phyloP scores from a whole-genome alignment of 2,329 filamentous ascomycete species.

The Leptographium procerum region DNA sequence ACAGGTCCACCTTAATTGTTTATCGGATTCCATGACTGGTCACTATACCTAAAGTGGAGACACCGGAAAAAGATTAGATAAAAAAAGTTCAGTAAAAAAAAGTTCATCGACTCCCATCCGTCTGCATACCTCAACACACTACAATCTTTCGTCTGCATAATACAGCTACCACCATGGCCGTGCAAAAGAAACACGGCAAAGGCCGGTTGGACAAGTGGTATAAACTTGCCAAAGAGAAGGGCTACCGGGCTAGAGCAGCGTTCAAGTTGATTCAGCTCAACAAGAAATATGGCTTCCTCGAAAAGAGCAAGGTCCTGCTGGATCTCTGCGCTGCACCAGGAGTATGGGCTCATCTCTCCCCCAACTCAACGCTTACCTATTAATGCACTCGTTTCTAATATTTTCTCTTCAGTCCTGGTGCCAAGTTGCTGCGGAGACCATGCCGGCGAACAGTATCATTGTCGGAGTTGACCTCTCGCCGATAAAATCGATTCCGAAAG shows the following conservation, averaged over 20 bases:
- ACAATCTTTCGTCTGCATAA: neutral
- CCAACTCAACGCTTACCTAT: neutral
- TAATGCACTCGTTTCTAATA: constrained; percentile 16
- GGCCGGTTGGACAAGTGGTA: constrained; percentile 99
- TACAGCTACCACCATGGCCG: constrained; percentile 56
- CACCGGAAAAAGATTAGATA: neutral
- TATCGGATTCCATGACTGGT: constrained; percentile 7
- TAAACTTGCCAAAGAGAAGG: constrained; percentile 95
- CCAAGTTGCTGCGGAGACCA: constrained; percentile 90
- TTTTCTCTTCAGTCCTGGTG: constrained; percentile 61
- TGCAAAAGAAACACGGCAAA: constrained; percentile 98
- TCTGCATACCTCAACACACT: neutral
- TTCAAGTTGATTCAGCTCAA: constrained; percentile 98
- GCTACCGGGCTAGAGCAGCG: constrained; percentile 86
- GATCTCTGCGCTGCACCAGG: constrained; percentile 97
- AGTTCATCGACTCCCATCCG: neutral
- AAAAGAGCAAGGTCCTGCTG: constrained; percentile 89
- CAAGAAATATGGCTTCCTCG: constrained; percentile 97
- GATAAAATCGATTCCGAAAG: constrained; percentile 89
- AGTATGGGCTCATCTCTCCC: constrained; percentile 37
- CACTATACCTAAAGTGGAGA: neutral
- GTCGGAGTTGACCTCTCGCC: constrained; percentile 88
- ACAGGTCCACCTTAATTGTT: neutral
- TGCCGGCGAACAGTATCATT: constrained; percentile 83
- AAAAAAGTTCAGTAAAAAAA: neutral